Conservation (phyloP, 352 stramenopile species). For the Plasmopara muralis region DNA sequence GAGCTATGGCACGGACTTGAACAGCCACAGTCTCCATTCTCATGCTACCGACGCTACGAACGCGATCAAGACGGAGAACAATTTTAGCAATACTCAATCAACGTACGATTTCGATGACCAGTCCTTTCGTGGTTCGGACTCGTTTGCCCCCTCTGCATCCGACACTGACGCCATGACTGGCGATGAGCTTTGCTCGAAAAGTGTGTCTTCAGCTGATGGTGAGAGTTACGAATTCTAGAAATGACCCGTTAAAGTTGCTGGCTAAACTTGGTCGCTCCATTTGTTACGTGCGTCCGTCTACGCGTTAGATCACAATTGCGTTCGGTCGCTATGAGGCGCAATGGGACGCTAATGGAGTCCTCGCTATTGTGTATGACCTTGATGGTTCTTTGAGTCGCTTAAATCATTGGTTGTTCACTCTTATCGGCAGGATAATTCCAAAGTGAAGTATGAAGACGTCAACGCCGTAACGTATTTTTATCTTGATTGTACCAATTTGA, state of each 20-base stretch:
- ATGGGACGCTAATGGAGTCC: slow-evolving; percentile 18
- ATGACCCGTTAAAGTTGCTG: slow-evolving; percentile 19
- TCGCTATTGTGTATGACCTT: not conserved
- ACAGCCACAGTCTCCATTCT: slow-evolving; percentile 14
- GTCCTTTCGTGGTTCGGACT: slow-evolving; percentile 24
- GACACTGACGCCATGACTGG: slow-evolving; percentile 14
- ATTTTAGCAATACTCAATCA: slow-evolving; percentile 28
- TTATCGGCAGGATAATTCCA: slow-evolving; percentile 13
- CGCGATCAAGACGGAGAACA: slow-evolving; percentile 8
- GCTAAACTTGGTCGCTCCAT: slow-evolving; percentile 8
- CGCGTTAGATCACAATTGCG: slow-evolving; percentile 9
- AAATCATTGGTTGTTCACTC: slow-evolving; percentile 4
- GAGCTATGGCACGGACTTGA: slow-evolving; percentile 16
- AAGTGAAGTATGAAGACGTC: slow-evolving; percentile 21
- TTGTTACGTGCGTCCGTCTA: slow-evolving; percentile 14
- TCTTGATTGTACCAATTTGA: slow-evolving; percentile 11
- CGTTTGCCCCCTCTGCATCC: slow-evolving; percentile 23
- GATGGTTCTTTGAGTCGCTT: slow-evolving; percentile 1
- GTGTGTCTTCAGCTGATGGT: slow-evolving; percentile 46
- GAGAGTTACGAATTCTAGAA: slow-evolving; percentile 61
- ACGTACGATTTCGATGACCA: slow-evolving; percentile 43
- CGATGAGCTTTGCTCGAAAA: slow-evolving; percentile 22
- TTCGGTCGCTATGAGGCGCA: slow-evolving; percentile 13
- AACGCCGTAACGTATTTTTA: slow-evolving; percentile 22
- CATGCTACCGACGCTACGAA: slow-evolving; percentile 13